Base-by-base conservation (phyloP, 345 rosid species). In the Syzygium aqueum region DNA sequence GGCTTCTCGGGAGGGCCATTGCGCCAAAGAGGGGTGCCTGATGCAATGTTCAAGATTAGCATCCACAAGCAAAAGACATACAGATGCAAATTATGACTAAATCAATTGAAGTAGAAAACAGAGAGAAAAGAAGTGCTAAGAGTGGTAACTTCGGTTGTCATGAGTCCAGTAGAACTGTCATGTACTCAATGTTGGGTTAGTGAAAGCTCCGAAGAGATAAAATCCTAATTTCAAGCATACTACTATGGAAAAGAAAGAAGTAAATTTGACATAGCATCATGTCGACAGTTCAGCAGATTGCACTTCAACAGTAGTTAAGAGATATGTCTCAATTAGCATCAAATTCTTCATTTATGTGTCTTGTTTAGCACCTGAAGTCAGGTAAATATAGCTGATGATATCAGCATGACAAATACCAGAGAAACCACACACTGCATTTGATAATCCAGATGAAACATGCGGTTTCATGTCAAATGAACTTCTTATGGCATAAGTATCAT, bases 1-100 rank as follows among this genome's bases (percentile, higher is more conserved):
- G 99, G 99, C 93, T 98, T 98, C 88, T 98, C 99, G 6, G 98
- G 97, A 87, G 99, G 99, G 83, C 99, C 99, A 87, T 98, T 98
- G 77, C 99, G 91, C 99, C 98, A 98, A 51, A 98, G 91, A 87
- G 99, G 99, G 84, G 99, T 96, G 92, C 94, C 99, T 97, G 89
- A 90, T 56, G 53, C 88, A 90, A 51, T 85, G 54, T 46, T 52
- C 86, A 84, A 16, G 57, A 52, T 52, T 53, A 52, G 49, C 59
- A 84, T 53, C 51, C 86, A 53, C 86, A 30, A 57, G 28, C 52
- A n/a, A 53, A 61, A 51, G 82, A 63, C 21, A 57, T 12, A 17
- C 73, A n/a, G 46, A 28, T 15, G 21, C 22, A 52, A 54, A 57
- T 7, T 50, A 83, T 19, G 28, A 30, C 57, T 46, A 61, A n/a